Percentiles rank a stretch among this genome's conserved stretches.
phyloP scores from a whole-genome alignment of 495 filamentous ascomycete genomes.

The Penicillium manginii region DNA sequence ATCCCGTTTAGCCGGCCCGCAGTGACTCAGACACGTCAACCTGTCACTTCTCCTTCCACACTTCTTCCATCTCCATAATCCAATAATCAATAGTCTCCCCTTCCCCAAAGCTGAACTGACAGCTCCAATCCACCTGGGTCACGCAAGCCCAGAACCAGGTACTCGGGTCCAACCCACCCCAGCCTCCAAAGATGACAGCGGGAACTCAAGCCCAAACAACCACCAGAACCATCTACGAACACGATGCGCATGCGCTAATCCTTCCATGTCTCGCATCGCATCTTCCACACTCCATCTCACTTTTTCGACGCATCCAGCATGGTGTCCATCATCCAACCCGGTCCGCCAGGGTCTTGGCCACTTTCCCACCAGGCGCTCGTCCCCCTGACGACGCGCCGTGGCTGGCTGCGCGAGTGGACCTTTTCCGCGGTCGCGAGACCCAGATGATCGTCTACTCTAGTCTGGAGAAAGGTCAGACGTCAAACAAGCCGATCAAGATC shows the following conservation, averaged over 20 bases:
- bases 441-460: slow-evolving; percentile 64
- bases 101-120: slow-evolving; percentile 9
- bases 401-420: slow-evolving; percentile 62
- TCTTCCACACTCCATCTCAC: slow-evolving; percentile 58
- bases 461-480: slow-evolving; percentile 46
- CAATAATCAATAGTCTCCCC: slow-evolving; percentile 14
- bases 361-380: slow-evolving; percentile 25
- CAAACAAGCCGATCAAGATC: slow-evolving; percentile 23
- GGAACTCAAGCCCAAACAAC: neutral
- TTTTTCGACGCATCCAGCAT: slow-evolving; percentile 63
- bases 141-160: neutral
- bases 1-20: neutral
- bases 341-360: slow-evolving; percentile 50
- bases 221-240: slow-evolving; percentile 34
- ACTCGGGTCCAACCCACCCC: neutral
- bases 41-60: slow-evolving; percentile 17
- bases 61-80: neutral
- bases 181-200: neutral
- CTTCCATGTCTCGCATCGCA: slow-evolving; percentile 49
- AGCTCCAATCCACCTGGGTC: neutral
- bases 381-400: slow-evolving; percentile 31
- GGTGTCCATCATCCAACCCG: slow-evolving; percentile 37
- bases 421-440: slow-evolving; percentile 60
- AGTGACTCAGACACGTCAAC: slow-evolving; percentile 23
- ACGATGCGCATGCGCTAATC: slow-evolving; percentile 41